Percentiles rank a stretch among this genome's conserved stretches.
Evolutionary conservation across 2,329 filamentous ascomycete genomes (phyloP).

Genomic region (Aspergillus neotritici): DNA sequence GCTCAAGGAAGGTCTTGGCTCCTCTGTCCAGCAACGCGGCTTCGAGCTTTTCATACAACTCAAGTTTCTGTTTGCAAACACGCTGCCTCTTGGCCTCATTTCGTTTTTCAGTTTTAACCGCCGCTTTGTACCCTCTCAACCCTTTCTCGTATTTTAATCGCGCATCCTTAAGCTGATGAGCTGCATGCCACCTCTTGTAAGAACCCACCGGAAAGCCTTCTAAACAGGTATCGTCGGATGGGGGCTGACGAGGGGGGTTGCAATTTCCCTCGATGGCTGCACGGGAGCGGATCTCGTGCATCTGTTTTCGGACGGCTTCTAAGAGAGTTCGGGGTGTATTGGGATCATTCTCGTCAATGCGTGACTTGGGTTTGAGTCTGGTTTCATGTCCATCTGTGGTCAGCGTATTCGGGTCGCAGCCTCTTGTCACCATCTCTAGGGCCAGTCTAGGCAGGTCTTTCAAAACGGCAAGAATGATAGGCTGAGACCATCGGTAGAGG

Average conservation of each 20-base stretch:
- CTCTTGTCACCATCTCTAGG: slow-evolving; percentile 55
- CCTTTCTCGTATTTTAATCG: slow-evolving; percentile 21
- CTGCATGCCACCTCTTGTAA: slow-evolving; percentile 56
- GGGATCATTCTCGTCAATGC: no score
- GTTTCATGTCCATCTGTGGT: slow-evolving; percentile 34
- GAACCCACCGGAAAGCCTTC: slow-evolving; percentile 46
- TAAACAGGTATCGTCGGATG: no score
- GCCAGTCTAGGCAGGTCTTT: slow-evolving; percentile 50
- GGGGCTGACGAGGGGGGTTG: no score
- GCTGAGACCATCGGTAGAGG: slow-evolving; percentile 51
- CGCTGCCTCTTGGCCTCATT: slow-evolving; percentile 54
- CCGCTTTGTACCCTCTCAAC: not conserved
- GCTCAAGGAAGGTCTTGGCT: slow-evolving; percentile 61
- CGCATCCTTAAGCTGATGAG: slow-evolving; percentile 35
- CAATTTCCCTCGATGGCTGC: no score
- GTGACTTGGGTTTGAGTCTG: no score
- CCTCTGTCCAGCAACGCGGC: slow-evolving; percentile 50
- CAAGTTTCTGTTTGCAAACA: slow-evolving; percentile 23
- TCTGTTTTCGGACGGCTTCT: slow-evolving; percentile 53
- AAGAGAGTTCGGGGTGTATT: slow-evolving; percentile 41
- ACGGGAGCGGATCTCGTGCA: slow-evolving; percentile 24
- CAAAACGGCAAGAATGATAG: slow-evolving; percentile 58
- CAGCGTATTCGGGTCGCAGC: slow-evolving; percentile 61
- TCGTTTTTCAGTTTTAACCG: slow-evolving; percentile 34
- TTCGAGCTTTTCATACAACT: slow-evolving; percentile 53